These are phyloP conservation scores for Fraxinus baroniana DNA, from an alignment of 305 asterid species.

Conservation along the genomic window DNA sequence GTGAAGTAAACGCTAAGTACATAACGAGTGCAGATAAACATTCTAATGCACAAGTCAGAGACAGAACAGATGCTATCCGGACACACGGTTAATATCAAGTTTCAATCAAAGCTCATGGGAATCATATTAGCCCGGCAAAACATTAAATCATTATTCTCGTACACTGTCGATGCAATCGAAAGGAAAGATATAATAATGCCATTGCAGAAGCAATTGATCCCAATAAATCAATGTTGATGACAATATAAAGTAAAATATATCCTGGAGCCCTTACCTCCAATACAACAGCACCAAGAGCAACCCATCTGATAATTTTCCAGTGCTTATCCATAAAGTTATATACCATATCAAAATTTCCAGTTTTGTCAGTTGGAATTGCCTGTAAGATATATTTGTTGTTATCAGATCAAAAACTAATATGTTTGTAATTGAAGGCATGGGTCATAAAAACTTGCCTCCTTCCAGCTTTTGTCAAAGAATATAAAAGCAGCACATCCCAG, in stretches of 20 bases:
- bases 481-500: slow-evolving; percentile 81
- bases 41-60: background rate
- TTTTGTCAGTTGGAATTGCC: slow-evolving; percentile 84
- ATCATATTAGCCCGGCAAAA: background rate
- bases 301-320: slow-evolving; percentile 90
- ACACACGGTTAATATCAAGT: background rate
- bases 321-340: slow-evolving; percentile 61
- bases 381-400: slow-evolving; percentile 28
- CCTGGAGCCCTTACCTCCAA: slow-evolving; percentile 52
- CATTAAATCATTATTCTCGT: background rate
- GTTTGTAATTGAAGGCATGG: slow-evolving; percentile 20
- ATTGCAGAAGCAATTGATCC: background rate
- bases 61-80: background rate
- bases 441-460: slow-evolving; percentile 49
- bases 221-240: background rate
- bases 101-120: background rate
- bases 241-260: background rate
- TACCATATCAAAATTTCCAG: slow-evolving; percentile 71
- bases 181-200: background rate
- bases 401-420: slow-evolving; percentile 23
- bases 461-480: slow-evolving; percentile 95
- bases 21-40: background rate
- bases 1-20: background rate
- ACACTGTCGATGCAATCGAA: background rate
- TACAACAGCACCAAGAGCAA: slow-evolving; percentile 76